Evolutionary conservation across 805 yeast genomes (phyloP).

Genomic region (Saccharomyces paradoxus): DNA sequence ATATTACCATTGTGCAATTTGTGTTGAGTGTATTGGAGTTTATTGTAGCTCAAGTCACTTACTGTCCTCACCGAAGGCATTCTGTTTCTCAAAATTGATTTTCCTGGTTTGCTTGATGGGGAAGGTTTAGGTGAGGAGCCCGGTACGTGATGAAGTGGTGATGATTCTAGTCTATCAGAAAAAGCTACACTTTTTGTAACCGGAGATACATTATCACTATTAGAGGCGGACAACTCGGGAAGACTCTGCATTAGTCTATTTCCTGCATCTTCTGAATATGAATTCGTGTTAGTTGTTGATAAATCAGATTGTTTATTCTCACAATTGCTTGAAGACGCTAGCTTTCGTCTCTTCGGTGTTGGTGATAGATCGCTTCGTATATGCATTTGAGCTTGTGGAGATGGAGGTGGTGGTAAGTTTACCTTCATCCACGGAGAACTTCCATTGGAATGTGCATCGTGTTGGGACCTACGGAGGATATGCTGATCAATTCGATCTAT

Average conservation of each 20-base stretch:
- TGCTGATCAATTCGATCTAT: not conserved
- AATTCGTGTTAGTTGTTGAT: not conserved
- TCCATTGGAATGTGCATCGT: not conserved
- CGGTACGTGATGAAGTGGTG: slow-evolving; percentile 13
- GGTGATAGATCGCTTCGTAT: slow-evolving; percentile 10
- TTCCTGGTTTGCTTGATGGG: slow-evolving; percentile 13
- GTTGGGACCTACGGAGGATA: not conserved
- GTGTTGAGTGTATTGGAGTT: not conserved
- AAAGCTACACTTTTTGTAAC: slow-evolving; percentile 24
- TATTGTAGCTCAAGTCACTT: not conserved
- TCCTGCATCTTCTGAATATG: not conserved
- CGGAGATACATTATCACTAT: slow-evolving; percentile 15
- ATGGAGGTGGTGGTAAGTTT: slow-evolving; percentile 5
- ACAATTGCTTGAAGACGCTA: not conserved
- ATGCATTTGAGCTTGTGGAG: not conserved
- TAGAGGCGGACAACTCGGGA: not conserved
- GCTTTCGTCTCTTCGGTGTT: slow-evolving; percentile 18
- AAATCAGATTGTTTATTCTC: not conserved
- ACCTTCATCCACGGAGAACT: slow-evolving; percentile 4
- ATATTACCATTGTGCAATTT: not conserved
- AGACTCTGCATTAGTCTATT: not conserved
- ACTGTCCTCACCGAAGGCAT: not conserved
- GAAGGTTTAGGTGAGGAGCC: slow-evolving; percentile 19
- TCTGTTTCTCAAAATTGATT: slow-evolving; percentile 22
- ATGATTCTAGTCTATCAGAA: slow-evolving; percentile 24